Evolutionary conservation across 345 rosid species (phyloP), one percentile per base, ranked within the genome.

Genomic region (Eucalyptus brandiana): DNA sequence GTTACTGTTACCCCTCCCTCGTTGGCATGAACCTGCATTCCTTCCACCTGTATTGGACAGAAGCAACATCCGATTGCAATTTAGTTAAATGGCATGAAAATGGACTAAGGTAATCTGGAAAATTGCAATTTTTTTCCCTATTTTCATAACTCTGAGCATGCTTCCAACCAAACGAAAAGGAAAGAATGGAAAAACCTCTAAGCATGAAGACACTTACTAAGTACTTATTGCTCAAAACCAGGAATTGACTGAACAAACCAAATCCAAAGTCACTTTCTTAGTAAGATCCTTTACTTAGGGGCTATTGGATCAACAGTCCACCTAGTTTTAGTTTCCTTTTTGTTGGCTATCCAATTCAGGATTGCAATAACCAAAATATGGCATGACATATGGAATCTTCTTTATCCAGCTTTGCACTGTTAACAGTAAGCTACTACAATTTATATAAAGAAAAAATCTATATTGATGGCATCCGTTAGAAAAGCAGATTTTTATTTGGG

Each of bases 1-100:
- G 98, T 98, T 90, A 87, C 91, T n/a, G 99, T 98, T 42, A 95
- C 94, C 53, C 99, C 99, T 23, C 99, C 99, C 93, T 97, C 99
- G 90, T 97, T 93, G 49, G 97, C 99, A 92, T 96, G 95, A 87
- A 98, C 99, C 94, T 97, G 93, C 90, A 98, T 98, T 88, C 99
- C 99, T 88, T 94, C 99, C 51, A 98, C 99, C 99, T 97, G 92
- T 89, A 93, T 88, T 42, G 14, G 26, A 37, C 83, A 72, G 83
- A 72, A 72, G 7, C 83, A 72, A 37, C 83, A 72, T 72, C 15
- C 5, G 1, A 37, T 72, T 72, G 16, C 83, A 37, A 19, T 72
- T 72, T 19, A 37, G 83, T 19, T 19, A 37, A 10, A 72, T 72
- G 45, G 83, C 26, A 72, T 37, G 45, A 37, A 37, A 18, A 34